A percentile compares a stretch with the other conserved stretches of the same genome.
Evolutionary conservation across 352 stramenopile genomes (phyloP).

Genomic region (Peronospora farinosa): DNA sequence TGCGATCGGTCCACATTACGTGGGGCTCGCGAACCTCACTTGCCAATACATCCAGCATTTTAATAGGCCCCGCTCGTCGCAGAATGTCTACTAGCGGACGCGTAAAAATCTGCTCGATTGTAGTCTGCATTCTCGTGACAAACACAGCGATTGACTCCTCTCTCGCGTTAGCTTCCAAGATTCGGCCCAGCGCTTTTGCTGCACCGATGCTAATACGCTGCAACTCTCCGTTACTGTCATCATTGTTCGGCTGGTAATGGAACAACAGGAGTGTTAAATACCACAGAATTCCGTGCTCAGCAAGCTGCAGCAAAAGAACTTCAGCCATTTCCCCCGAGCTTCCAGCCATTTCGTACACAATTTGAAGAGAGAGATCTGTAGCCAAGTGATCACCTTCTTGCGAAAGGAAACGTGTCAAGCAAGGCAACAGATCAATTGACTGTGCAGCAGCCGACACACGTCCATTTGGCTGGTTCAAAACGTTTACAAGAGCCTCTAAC

Average conservation of each 20-base stretch:
- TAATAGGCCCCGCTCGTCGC: conserved; percentile 45
- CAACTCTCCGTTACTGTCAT: conserved; percentile 32
- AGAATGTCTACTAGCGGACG: conserved; percentile 70
- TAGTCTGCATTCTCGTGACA: conserved; percentile 77
- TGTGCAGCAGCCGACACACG: conserved; percentile 73
- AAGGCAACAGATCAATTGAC: conserved; percentile 76
- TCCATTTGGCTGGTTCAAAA: conserved; percentile 77
- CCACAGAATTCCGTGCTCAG: conserved; percentile 78
- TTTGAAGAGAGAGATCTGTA: conserved; percentile 72
- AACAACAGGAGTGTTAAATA: conserved; percentile 82
- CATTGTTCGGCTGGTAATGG: conserved; percentile 36
- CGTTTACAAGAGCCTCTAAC: conserved; percentile 71
- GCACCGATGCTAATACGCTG: conserved; percentile 67
- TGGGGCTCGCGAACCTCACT: conserved; percentile 73
- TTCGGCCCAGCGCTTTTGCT: conserved; percentile 63
- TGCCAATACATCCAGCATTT: conserved; percentile 65
- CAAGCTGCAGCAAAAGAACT: conserved; percentile 69
- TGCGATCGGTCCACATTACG: conserved; percentile 83
- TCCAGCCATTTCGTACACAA: conserved; percentile 76
- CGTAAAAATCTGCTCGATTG: conserved; percentile 81
- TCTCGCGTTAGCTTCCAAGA: conserved; percentile 57
- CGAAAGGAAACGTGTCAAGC: conserved; percentile 67
- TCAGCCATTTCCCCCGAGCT: conserved; percentile 79
- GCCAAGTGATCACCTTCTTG: conserved; percentile 60
- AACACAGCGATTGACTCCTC: conserved; percentile 71